These are phyloP conservation scores for Zasmidium cellare DNA, from an alignment of 2,329 filamentous ascomycete species.

Conservation along the genomic window DNA sequence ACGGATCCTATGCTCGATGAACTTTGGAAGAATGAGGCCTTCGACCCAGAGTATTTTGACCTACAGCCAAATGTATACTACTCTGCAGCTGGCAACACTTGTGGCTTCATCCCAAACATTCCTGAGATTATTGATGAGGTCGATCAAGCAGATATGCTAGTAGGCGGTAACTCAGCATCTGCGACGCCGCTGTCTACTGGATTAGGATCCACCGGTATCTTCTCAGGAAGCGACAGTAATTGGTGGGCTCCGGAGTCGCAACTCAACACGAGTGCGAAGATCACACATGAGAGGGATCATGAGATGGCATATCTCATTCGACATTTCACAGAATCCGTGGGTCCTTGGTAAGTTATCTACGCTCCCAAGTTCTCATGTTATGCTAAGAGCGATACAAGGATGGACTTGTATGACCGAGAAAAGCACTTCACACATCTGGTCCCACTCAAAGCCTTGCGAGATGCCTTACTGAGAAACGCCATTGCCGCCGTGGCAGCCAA, in stretches of 20 bases:
- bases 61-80: constrained; percentile 33
- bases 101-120: constrained; percentile 33
- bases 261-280: constrained; percentile 33
- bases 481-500: constrained; percentile 64
- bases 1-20: constrained; percentile 19
- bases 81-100: constrained; percentile 30
- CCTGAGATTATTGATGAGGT: constrained; percentile 36
- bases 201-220: constrained; percentile 19
- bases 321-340: constrained; percentile 61
- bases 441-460: constrained; percentile 55
- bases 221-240: constrained; percentile 22
- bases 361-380: neutral
- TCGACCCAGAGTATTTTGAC: constrained; percentile 35
- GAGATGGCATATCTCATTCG: constrained; percentile 61
- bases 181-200: constrained; percentile 23
- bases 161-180: constrained; percentile 19
- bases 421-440: constrained; percentile 63
- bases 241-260: constrained; percentile 33
- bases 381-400: constrained; percentile 29
- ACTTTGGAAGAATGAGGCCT: constrained; percentile 25
- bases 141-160: constrained; percentile 26
- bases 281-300: constrained; percentile 46
- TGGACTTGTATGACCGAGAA: constrained; percentile 57
- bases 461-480: constrained; percentile 54
- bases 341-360: constrained; percentile 48